phyloP scores from a whole-genome alignment of 1,284 basidiomycete genomes.

The Retiboletus flavoniger region DNA sequence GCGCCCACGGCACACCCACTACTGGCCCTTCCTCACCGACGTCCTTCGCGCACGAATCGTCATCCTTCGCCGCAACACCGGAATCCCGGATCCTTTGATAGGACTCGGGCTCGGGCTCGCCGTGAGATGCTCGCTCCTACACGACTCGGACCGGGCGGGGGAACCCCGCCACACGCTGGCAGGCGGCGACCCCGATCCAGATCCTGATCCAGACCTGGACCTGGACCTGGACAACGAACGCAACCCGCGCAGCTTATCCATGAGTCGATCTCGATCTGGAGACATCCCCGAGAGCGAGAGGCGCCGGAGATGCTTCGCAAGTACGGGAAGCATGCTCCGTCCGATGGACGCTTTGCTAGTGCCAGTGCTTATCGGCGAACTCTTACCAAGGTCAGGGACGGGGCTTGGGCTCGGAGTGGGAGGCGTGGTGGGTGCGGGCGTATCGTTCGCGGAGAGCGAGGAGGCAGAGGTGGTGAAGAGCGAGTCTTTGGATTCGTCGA shows the following conservation, averaged over 20 bases:
- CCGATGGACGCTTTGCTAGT: slow-evolving; percentile 14
- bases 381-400: not conserved
- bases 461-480: slow-evolving; percentile 29
- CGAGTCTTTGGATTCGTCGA: slow-evolving; percentile 30
- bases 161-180: slow-evolving; percentile 16
- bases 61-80: slow-evolving; percentile 30
- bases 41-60: slow-evolving; percentile 30
- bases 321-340: slow-evolving; percentile 33
- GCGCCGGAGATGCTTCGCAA: slow-evolving; percentile 25
- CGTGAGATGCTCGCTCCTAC: slow-evolving; percentile 13
- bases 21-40: slow-evolving; percentile 21
- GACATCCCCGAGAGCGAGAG: slow-evolving; percentile 22
- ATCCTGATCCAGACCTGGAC: not conserved
- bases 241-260: slow-evolving; percentile 20
- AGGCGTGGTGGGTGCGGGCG: slow-evolving; percentile 26
- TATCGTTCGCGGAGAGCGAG: slow-evolving; percentile 24
- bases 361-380: not conserved
- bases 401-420: slow-evolving; percentile 15
- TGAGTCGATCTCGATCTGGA: slow-evolving; percentile 17
- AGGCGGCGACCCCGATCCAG: slow-evolving; percentile 11
- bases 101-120: slow-evolving; percentile 22
- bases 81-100: slow-evolving; percentile 30
- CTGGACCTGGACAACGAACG: not conserved
- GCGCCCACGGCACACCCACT: not conserved
- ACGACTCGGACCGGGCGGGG: slow-evolving; percentile 20